A percentile compares a stretch with the other conserved stretches of the same genome.
phyloP scores from a whole-genome alignment of 139 green algal genomes.

The Chlamydomonas schloesseri region DNA sequence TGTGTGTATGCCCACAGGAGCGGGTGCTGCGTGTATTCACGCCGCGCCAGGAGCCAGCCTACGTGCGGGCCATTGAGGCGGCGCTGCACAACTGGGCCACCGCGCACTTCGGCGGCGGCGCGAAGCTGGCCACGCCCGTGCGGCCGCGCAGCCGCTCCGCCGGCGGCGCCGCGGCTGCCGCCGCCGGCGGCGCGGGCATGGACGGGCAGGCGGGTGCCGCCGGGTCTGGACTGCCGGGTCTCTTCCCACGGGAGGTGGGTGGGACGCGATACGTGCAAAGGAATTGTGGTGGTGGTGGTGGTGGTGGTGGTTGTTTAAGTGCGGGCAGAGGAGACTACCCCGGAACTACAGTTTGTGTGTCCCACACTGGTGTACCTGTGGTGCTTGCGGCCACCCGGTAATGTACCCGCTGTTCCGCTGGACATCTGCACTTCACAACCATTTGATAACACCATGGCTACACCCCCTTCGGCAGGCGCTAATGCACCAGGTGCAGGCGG shows the following conservation, averaged over 20 bases:
- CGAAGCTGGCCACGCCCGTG: slow-evolving; percentile 27
- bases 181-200: not conserved
- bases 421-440: too few relatives aligned
- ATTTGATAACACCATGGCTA: too few relatives aligned
- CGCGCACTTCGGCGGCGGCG: not conserved
- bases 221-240: not conserved
- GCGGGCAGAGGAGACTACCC: too few relatives aligned
- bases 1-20: too few relatives aligned
- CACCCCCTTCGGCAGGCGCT: too few relatives aligned
- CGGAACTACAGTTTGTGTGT: too few relatives aligned
- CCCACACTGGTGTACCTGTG: too few relatives aligned
- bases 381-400: too few relatives aligned
- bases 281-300: too few relatives aligned
- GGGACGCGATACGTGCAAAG: not conserved
- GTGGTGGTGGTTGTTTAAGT: too few relatives aligned
- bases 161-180: not conserved
- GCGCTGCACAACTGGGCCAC: slow-evolving; percentile 5
- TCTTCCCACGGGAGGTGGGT: slow-evolving; percentile 6
- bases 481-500: too few relatives aligned
- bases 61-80: slow-evolving; percentile 20
- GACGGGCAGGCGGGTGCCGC: not conserved
- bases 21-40: slow-evolving; percentile 41
- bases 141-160: not conserved
- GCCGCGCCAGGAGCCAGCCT: slow-evolving; percentile 1
- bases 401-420: too few relatives aligned